phyloP scores from a whole-genome alignment of 2,329 filamentous ascomycete species.

The Westerdykella aurantiaca region DNA sequence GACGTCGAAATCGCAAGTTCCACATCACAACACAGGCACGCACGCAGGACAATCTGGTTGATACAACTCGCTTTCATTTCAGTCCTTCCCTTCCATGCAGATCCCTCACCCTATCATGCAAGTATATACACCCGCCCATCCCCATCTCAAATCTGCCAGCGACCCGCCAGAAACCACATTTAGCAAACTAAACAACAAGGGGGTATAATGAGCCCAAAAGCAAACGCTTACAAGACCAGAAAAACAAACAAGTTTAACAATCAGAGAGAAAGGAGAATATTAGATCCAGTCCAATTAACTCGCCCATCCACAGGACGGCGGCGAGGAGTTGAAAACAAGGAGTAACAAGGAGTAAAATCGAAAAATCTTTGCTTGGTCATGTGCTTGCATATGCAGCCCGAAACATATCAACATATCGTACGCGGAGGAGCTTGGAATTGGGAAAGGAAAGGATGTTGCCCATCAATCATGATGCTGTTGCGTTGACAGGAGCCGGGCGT shows the following conservation, averaged over 20 bases:
- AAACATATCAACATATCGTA: neutral
- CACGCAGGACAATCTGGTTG: no score
- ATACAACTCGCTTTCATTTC: no score
- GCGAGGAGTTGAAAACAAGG: neutral
- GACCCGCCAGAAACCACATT: no score
- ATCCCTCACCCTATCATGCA: no score
- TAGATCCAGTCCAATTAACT: neutral
- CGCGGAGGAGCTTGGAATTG: neutral
- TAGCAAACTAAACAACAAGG: neutral
- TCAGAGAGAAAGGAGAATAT: neutral
- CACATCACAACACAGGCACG: no score
- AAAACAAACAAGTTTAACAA: no score
- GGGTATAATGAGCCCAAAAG: neutral
- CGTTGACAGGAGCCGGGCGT: conserved; percentile 3
- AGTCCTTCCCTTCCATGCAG: no score
- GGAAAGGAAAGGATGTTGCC: neutral
- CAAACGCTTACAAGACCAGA: no score
- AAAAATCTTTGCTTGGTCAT: neutral
- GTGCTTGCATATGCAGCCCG: neutral
- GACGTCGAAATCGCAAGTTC: no score
- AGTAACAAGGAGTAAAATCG: neutral
- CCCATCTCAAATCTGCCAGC: no score
- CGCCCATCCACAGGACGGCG: neutral
- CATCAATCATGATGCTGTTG: neutral
- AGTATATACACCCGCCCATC: no score